A percentile compares a stretch with the other conserved stretches of the same genome.
Evolutionary conservation across 2,329 filamentous ascomycete species (phyloP).

Genomic region (Aspergillus proliferans): DNA sequence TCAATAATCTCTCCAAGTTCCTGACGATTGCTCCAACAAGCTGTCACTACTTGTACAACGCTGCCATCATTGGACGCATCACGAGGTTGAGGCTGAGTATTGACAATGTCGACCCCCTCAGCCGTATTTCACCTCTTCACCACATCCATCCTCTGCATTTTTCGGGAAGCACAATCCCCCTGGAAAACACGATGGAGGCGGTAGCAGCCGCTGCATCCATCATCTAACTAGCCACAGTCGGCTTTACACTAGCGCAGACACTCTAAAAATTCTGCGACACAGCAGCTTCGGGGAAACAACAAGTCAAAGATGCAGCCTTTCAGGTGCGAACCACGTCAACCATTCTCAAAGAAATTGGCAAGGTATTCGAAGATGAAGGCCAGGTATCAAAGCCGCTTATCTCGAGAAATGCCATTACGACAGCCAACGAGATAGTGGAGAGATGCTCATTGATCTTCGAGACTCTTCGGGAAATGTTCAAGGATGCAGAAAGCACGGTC

Average conservation of each 20-base stretch:
- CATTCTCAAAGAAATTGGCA: neutral
- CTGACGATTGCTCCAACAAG: too few relatives aligned
- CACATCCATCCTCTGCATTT: too few relatives aligned
- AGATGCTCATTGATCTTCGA: neutral
- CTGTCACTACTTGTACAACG: too few relatives aligned
- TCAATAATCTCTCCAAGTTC: too few relatives aligned
- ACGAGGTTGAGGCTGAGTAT: too few relatives aligned
- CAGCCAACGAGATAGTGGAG: neutral
- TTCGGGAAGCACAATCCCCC: too few relatives aligned
- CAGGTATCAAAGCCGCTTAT: neutral
- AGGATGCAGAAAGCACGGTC: too few relatives aligned
- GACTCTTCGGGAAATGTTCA: neutral
- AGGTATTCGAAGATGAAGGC: neutral
- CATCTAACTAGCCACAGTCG: neutral
- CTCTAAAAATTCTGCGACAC: neutral
- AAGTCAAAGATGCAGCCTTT: neutral
- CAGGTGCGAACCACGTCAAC: neutral
- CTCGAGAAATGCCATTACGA: neutral
- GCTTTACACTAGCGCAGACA: neutral
- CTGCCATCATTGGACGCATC: too few relatives aligned
- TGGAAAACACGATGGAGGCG: neutral
- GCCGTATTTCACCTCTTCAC: too few relatives aligned
- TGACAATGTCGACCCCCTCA: too few relatives aligned
- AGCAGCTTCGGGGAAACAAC: neutral
- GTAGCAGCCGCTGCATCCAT: neutral